Base-by-base conservation (phyloP, 2,329 filamentous ascomycete species). In the Trichoderma gracile region DNA sequence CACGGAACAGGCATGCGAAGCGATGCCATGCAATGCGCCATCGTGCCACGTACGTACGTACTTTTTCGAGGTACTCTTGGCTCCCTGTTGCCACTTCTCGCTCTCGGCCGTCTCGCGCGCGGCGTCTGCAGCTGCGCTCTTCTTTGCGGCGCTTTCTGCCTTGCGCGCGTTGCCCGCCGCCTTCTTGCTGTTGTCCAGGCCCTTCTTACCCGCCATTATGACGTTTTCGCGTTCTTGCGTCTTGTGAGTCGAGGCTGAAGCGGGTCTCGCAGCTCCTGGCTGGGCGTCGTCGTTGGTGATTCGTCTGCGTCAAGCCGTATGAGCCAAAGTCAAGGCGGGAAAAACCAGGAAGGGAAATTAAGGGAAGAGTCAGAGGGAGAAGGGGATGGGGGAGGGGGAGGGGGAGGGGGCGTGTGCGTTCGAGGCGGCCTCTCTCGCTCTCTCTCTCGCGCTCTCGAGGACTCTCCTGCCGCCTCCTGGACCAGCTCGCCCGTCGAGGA, bases 21-120 rank as follows among this genome's bases (percentile, higher is more conserved):
- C 49, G 49, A 52, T 52, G 49, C 17, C 49, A 53, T 38, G 27
- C 14, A 7, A 62, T 46, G 15, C 19, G 40, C 59, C 58, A 43
- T 33, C 46, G 12, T 45, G 57, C 49, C 27, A 66, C 50, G 54
- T 63, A 81, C 49, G 55, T 63, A 81, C 87, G 77, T 79, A 97
- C 93, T 96, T 96, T 81, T 97, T 99, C 47, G 89, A 81, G 72
- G 81, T 91, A 70, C 84, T 89, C 81, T 98, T 99, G 61, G 92
- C 77, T 46, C 95, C 95, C 78, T 95, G 92, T 12, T 83, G 72
- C 95, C 95, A 99, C 71, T 96, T 83, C 62, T 85, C 82, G 5
- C 88, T 85, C 72, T 97, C 94, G 30, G 77, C 86, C 3, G 81
- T 85, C 5, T 86, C 86, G 61, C 82, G 84, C 78, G 89, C 89